These are phyloP conservation scores for Simplicillium aogashimaense DNA, from an alignment of 2,329 filamentous ascomycete species.

Conservation along the genomic window DNA sequence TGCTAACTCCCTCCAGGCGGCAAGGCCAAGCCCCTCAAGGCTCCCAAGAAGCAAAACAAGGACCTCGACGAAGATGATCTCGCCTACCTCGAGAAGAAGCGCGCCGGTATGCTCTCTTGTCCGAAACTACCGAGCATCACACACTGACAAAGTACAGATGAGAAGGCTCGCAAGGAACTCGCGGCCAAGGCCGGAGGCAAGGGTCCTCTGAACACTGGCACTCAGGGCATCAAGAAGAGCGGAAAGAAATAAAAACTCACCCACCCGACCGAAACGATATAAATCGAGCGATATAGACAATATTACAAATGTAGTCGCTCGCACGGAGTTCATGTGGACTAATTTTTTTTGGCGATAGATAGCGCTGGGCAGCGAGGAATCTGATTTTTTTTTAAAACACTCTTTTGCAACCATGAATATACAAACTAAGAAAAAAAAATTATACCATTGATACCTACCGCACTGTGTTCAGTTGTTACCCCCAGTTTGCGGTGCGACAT, in stretches of 20 bases:
- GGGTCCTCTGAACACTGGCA: slow-evolving; percentile 75
- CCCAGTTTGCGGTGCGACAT: too few relatives aligned
- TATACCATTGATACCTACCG: too few relatives aligned
- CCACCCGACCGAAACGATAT: slow-evolving; percentile 1
- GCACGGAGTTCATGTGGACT: too few relatives aligned
- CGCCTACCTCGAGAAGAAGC: slow-evolving; percentile 76
- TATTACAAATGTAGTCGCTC: too few relatives aligned
- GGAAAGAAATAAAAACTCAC: slow-evolving; percentile 70
- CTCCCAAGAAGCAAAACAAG: slow-evolving; percentile 73
- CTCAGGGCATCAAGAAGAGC: slow-evolving; percentile 94
- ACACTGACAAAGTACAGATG: slow-evolving; percentile 41
- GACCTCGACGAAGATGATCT: slow-evolving; percentile 82
- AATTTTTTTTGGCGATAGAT: too few relatives aligned
- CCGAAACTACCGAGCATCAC: slow-evolving; percentile 3
- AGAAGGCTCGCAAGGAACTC: slow-evolving; percentile 78
- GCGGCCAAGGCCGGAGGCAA: slow-evolving; percentile 77
- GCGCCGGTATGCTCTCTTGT: slow-evolving; percentile 52
- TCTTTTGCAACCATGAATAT: too few relatives aligned
- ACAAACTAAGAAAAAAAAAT: too few relatives aligned
- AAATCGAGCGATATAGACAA: neutral
- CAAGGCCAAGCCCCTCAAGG: slow-evolving; percentile 80
- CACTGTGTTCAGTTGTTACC: too few relatives aligned
- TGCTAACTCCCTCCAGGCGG: slow-evolving; percentile 42
- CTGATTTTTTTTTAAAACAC: too few relatives aligned
- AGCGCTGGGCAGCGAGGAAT: too few relatives aligned